Percentiles rank a stretch among this genome's conserved stretches.
Evolutionary conservation across 2,329 filamentous ascomycete species (phyloP).

Genomic region (Aspergillus fumigatiaffinis): DNA sequence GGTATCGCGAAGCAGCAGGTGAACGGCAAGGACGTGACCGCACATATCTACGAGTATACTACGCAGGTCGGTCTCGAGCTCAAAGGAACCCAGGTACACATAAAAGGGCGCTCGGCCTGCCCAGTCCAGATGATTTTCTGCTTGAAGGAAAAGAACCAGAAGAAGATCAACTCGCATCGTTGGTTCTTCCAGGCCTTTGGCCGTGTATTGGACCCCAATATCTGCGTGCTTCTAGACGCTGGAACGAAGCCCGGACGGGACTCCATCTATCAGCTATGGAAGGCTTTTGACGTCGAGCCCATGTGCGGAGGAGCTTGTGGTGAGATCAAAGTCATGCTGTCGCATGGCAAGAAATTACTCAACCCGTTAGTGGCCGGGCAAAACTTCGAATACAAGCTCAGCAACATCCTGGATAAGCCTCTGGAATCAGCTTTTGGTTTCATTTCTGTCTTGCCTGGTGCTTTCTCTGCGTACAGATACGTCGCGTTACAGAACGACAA

Average conservation of each 20-base stretch:
- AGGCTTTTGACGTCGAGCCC: slow-evolving; percentile 94
- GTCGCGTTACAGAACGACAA: slow-evolving; percentile 95
- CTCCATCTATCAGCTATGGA: slow-evolving; percentile 98
- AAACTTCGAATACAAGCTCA: slow-evolving; percentile 99
- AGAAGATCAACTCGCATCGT: slow-evolving; percentile 99
- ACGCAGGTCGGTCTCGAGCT: slow-evolving; percentile 68
- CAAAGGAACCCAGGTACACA: slow-evolving; percentile 81
- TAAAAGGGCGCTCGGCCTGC: slow-evolving; percentile 76
- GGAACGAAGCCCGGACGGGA: slow-evolving; percentile 91
- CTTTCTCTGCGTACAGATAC: slow-evolving; percentile 97
- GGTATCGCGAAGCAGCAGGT: slow-evolving; percentile 98
- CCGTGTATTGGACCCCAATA: slow-evolving; percentile 85
- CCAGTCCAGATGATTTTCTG: slow-evolving; percentile 97
- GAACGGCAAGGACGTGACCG: slow-evolving; percentile 92
- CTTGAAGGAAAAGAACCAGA: slow-evolving; percentile 98
- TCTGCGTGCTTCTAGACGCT: slow-evolving; percentile 92
- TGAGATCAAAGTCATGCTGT: slow-evolving; percentile 98
- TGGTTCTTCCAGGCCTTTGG: slow-evolving; percentile 99
- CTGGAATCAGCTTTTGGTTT: slow-evolving; percentile 97
- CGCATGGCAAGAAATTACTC: slow-evolving; percentile 76
- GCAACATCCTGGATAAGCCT: slow-evolving; percentile 97
- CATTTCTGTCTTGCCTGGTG: slow-evolving; percentile 92
- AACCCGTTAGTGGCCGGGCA: slow-evolving; percentile 95
- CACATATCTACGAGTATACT: slow-evolving; percentile 84
- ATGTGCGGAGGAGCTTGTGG: slow-evolving; percentile 97